Base-by-base conservation (phyloP, 805 yeast species). In the Kodamaea jinghongensis region DNA sequence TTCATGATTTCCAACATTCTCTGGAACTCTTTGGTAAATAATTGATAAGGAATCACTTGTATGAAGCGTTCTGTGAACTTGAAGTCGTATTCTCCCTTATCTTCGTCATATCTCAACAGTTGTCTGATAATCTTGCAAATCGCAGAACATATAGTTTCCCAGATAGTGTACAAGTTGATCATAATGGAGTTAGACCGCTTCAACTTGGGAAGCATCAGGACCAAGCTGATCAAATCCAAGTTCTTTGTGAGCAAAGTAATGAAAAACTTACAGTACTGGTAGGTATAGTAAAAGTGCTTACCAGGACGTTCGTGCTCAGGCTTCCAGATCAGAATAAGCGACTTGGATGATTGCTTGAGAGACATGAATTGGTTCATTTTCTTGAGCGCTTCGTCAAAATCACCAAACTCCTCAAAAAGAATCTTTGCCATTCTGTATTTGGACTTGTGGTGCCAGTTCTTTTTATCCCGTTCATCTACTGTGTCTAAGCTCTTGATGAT, bases 251-350 rank as follows among this genome's bases (percentile, higher is more conserved):
- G 58, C 16, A 90, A 52, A 15, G 74, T 75, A 34, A 84, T 73
- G 50, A 73, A 81, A 53, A 82, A 84, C 34, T 65, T 57, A 15
- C 86, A 75, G 54, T 93, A 91, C 39, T 80, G 78, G 47, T 70
- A 74, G 23, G 83, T 82, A 60, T 84, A 88, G 8, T 78, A 79
- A 56, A 89, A 91, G 60, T 91, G 96, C 50, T 86, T 87, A 0
- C 99, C 99, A 0, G 97, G 93, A 14, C 95, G 64, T 58, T 95
- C 99, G 50, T 71, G 60, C 34, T 89, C 96, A 0, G 97, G 95
- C 50, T 88, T 88, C 98, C 99, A 93, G 42, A 93, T 86, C 48
- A 79, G 83, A 1, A 90, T 78, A 28, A 93, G 71, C 8, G 83
- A 78, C 53, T 88, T 85, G 31, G 79, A 78, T 2, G 77, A 72